Conservation (phyloP, 352 stramenopile genomes). For the Thalassiosira hispida region DNA sequence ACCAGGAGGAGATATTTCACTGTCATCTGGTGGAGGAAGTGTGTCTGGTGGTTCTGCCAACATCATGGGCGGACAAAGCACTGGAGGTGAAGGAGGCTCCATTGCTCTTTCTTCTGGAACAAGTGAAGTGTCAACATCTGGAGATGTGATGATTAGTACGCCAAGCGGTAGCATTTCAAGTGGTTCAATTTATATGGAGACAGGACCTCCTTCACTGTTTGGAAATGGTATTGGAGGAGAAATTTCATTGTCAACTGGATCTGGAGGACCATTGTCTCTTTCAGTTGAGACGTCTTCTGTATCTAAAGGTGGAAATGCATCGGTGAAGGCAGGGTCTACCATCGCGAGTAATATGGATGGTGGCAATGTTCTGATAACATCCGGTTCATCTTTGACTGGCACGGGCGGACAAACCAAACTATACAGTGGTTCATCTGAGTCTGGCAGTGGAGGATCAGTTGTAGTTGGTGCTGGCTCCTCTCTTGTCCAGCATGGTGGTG, state of each 20-base stretch:
- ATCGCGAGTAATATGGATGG: constrained; percentile 1
- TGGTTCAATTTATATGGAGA: constrained; percentile 29
- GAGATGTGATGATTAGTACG: constrained; percentile 22
- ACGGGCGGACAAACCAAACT: constrained; percentile 8
- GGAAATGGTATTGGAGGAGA: constrained; percentile 12
- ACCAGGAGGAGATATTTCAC: constrained; percentile 16
- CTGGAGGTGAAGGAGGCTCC: constrained; percentile 15
- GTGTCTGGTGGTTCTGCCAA: constrained; percentile 14
- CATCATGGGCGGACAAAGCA: constrained; percentile 14
- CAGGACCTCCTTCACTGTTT: constrained; percentile 8
- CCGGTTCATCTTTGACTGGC: constrained; percentile 24
- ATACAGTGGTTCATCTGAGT: constrained; percentile 17
- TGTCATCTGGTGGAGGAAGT: constrained; percentile 29
- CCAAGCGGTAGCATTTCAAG: constrained; percentile 4
- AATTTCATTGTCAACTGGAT: constrained; percentile 13
- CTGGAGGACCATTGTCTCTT: constrained; percentile 20
- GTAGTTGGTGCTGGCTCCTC: constrained; percentile 21
- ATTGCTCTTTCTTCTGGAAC: constrained; percentile 22
- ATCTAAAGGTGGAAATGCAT: constrained; percentile 32
- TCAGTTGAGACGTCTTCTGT: constrained; percentile 12
- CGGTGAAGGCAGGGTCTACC: constrained; percentile 24
- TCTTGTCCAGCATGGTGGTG: constrained; percentile 1
- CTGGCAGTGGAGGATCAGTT: constrained; percentile 19
- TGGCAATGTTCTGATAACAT: constrained; percentile 16
- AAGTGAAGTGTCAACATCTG: constrained; percentile 11